These are phyloP conservation scores for Thalassiosira exigua DNA, from an alignment of 352 stramenopile species.

Conservation along the genomic window DNA sequence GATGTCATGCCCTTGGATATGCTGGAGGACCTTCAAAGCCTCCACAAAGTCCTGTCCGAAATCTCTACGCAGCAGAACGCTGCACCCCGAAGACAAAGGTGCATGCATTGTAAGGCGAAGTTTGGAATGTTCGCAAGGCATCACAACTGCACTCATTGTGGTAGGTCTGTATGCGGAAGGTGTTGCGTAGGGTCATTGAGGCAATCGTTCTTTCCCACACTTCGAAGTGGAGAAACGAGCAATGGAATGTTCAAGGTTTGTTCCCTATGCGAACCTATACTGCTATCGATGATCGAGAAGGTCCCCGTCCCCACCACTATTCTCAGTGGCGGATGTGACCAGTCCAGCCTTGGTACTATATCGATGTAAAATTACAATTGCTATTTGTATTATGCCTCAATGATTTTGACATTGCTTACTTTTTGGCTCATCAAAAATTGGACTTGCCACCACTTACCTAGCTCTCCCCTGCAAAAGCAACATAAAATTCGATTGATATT, in stretches of 20 bases:
- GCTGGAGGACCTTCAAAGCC: conserved; percentile 67
- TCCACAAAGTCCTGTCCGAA: conserved; percentile 72
- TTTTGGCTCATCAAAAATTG: no score
- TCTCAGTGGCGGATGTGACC: conserved; percentile 20
- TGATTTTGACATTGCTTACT: no score
- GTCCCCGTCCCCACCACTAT: conserved; percentile 26
- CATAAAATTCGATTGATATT: no score
- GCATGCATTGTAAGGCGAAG: conserved; percentile 82
- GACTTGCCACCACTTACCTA: no score
- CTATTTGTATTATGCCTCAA: no score
- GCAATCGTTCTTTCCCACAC: no score
- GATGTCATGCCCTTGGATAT: conserved; percentile 81
- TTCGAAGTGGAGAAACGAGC: no score
- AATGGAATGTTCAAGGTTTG: no score
- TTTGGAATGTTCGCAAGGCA: conserved; percentile 63
- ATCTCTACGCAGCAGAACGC: conserved; percentile 65
- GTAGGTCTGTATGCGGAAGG: conserved; percentile 69
- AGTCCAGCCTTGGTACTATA: conserved; percentile 50
- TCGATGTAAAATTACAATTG: no score
- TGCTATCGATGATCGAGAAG: conserved; percentile 31
- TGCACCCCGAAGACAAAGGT: conserved; percentile 66
- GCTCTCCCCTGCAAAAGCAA: no score
- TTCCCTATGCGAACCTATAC: conserved; percentile 52
- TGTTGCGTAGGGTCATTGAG: conserved; percentile 57
- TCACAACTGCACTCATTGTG: conserved; percentile 79